These are phyloP conservation scores for Yarrowia sp. DNA, from an alignment of 805 yeast genomes.

Conservation along the genomic window DNA sequence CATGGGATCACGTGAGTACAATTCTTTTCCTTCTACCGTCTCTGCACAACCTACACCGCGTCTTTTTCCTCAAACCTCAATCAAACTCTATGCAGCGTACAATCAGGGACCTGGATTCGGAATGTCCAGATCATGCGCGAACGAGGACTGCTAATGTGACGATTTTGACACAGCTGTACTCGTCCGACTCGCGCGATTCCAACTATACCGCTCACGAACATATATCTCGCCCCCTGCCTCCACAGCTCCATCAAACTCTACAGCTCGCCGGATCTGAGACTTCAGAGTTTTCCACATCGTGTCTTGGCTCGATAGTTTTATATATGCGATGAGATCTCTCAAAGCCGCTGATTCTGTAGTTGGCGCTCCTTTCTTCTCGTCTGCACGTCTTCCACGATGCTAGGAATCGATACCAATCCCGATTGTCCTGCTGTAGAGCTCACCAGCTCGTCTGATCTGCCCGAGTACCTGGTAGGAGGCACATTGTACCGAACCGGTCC, in stretches of 20 bases:
- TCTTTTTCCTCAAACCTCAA: background rate
- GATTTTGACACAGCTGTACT: too few relatives aligned
- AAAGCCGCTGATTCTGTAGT: background rate
- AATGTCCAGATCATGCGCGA: too few relatives aligned
- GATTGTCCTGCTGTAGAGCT: background rate
- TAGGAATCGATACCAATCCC: slow-evolving; percentile 16
- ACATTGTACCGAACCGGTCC: slow-evolving; percentile 25
- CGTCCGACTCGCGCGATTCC: too few relatives aligned
- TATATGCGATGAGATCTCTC: background rate
- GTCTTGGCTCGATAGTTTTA: background rate
- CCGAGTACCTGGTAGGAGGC: slow-evolving; percentile 20
- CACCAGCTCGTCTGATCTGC: background rate
- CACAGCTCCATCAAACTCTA: background rate
- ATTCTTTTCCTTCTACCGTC: too few relatives aligned
- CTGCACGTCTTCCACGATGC: background rate
- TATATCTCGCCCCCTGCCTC: too few relatives aligned
- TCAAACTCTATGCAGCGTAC: slow-evolving; percentile 2
- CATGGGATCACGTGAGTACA: too few relatives aligned
- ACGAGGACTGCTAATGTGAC: too few relatives aligned
- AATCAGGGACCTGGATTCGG: too few relatives aligned
- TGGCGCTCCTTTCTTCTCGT: background rate
- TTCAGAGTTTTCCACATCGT: slow-evolving; percentile 14
- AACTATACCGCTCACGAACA: too few relatives aligned
- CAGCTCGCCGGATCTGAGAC: background rate
- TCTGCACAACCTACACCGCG: too few relatives aligned